A percentile compares a stretch with the other conserved stretches of the same genome.
These are phyloP conservation scores for Akanthomyces lecanii DNA, from an alignment of 2,329 filamentous ascomycete genomes.

Conservation along the genomic window DNA sequence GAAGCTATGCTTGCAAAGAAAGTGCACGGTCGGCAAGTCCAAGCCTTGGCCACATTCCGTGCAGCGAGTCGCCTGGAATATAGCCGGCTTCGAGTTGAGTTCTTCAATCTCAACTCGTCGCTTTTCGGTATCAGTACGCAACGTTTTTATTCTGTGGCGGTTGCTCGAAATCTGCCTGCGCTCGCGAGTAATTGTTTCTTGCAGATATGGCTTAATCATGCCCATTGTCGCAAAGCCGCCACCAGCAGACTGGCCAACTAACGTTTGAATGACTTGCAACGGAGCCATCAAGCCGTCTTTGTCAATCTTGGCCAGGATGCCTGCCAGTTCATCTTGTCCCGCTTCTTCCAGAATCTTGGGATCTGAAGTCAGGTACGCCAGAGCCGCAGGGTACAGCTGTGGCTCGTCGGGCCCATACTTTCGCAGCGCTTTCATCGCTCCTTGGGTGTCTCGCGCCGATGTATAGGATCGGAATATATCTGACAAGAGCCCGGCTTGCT, in stretches of 20 bases:
- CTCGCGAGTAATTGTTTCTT: conserved; percentile 83
- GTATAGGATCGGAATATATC: conserved; percentile 98
- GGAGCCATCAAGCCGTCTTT: conserved; percentile 90
- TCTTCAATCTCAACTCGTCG: conserved; percentile 76
- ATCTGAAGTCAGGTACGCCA: conserved; percentile 90
- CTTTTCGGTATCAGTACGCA: conserved; percentile 75
- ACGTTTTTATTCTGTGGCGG: conserved; percentile 74
- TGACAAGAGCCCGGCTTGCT: conserved; percentile 85
- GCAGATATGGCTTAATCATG: conserved; percentile 90
- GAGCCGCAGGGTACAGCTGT: conserved; percentile 83
- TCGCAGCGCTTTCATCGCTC: conserved; percentile 81
- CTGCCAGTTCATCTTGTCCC: conserved; percentile 73
- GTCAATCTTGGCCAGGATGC: conserved; percentile 80
- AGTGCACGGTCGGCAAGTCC: conserved; percentile 88
- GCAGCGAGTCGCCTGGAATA: conserved; percentile 89
- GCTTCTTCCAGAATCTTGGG: conserved; percentile 77
- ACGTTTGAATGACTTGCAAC: conserved; percentile 90
- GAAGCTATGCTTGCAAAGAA: conserved; percentile 95
- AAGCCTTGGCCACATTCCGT: conserved; percentile 73
- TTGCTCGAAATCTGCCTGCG: conserved; percentile 79
- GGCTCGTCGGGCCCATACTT: conserved; percentile 93
- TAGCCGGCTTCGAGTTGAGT: conserved; percentile 71
- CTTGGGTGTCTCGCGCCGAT: conserved; percentile 82
- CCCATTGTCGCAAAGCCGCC: conserved; percentile 85
- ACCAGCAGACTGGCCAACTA: conserved; percentile 55